Evolutionary conservation across 2,329 filamentous ascomycete species (phyloP), one percentile per base, ranked within the genome.

Genomic region (Magnaporthiopsis incrustans): DNA sequence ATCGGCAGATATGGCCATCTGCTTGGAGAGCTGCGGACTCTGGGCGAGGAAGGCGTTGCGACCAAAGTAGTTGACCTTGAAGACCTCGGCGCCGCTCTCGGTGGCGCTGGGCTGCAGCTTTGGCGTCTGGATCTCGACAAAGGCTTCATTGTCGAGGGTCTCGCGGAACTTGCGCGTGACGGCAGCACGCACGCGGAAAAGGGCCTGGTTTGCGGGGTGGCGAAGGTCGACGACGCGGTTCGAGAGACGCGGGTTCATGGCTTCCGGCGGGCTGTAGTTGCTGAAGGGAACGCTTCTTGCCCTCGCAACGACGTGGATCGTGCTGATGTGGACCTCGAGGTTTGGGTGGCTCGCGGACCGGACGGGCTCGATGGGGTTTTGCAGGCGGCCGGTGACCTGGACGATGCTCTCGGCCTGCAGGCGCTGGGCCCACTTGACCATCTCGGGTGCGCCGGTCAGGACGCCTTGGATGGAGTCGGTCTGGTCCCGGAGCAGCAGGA

Each of bases 101-200:
- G 93, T 96, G 1, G 93, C 93, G 15, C 90, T 88, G 1, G 91
- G 91, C 78, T 96, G 92, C 58, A 97, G 80, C 77, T 97, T 97
- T 2, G 93, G 93, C 0, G 92, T 96, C 73, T 97, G 92, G 66
- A 97, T 97, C 76, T 97, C 93, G 65, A 96, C 89, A 73, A 97
- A 97, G 22, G 87, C 89, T 67, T 89, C 81, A 2, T 83, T 81
- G 68, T 94, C 89, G 0, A 97, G 83, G 2, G 89, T 86, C 12
- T 83, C 77, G 61, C 93, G 89, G 82, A 97, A 97, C 32, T 90
- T 82, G 70, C 89, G 89, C 69, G 89, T 88, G 64, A 97, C 86
- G 32, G 86, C 88, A 5, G 92, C 89, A 68, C 95, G 91, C 61
- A 97, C 86, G 65, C 91, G 89, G 81, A 97, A 96, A 67, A 97